Base-by-base conservation (phyloP, 2,329 filamentous ascomycete species). In the Fusarium clavum region DNA sequence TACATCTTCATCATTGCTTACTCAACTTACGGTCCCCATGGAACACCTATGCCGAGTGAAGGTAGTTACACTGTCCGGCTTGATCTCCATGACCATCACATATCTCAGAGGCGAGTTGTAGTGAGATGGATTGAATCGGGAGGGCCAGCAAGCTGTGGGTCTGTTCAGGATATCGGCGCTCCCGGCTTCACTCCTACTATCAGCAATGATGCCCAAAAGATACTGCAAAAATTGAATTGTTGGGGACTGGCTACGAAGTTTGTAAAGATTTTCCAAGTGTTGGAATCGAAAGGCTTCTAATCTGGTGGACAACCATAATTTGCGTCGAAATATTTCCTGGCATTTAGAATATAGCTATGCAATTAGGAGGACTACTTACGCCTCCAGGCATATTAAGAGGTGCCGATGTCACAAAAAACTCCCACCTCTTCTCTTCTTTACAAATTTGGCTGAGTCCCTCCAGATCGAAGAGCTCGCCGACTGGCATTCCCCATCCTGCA, bases 311-410 rank as follows among this genome's bases (percentile, higher is more conserved):
- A 2, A 7, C 3, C 3, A 30, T 20, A 20, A 20, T 20, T 20
- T 3, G 2, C 1, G 14, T 18, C 16, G 5, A 18, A 14, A 10
- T n/a, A n/a, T 11, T 11, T 38, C 16, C 18, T 38, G 18, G 34
- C 5, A 38, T 38, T n/a, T 34, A 58, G 12, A 58, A 58, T 20
- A 58, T 54, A 54, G 56, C 56, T 43, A 54, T 55, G 27, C 56
- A 58, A 8, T 58, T 58, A 12, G 56, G 56, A 8, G 56, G 56
- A 27, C 47, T 58, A 4, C 56, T 58, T 9, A 58, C 56, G 1
- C 56, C 56, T 44, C 56, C 56, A 18, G 56, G 56, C 56, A 58
- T 58, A 2, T 58, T 58, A 1, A 58, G 38, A 22, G 56, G 56
- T 16, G 56, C 56, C 7, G 47, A 58, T 1, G 56, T 34, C n/a